Evolutionary conservation across 495 filamentous ascomycete species (phyloP).

Genomic region (Lichenothelia convexa): DNA sequence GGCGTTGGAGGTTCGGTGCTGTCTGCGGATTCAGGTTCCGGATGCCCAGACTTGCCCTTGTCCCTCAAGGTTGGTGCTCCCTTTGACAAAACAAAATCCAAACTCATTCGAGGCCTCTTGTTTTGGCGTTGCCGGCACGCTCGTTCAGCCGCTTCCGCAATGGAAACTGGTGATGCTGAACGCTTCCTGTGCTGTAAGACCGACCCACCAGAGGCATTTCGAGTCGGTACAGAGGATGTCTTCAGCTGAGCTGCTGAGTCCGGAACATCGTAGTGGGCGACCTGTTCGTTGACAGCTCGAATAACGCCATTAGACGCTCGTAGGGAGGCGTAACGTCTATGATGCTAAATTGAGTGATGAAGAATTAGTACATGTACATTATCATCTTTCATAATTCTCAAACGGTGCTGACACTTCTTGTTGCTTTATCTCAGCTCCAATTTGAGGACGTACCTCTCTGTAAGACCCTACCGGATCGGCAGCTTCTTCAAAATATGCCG

Average conservation of each 20-base stretch:
- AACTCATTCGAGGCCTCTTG: constrained; percentile 23
- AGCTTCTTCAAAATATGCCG: constrained; percentile 49
- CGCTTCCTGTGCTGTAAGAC: constrained; percentile 19
- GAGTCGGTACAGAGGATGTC: constrained; percentile 1
- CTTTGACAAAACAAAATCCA: no score
- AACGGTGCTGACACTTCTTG: no score
- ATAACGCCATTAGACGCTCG: constrained; percentile 37
- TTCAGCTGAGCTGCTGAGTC: constrained; percentile 2
- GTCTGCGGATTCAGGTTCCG: no score
- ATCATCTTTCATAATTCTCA: no score
- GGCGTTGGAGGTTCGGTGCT: no score
- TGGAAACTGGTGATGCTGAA: constrained; percentile 38
- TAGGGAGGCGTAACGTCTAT: constrained; percentile 31
- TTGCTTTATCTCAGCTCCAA: not conserved
- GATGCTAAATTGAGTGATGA: constrained; percentile 30
- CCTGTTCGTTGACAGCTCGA: constrained; percentile 25
- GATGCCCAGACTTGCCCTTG: no score
- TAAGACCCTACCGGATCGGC: constrained; percentile 36
- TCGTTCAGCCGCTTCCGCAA: constrained; percentile 38
- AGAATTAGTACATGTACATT: no score
- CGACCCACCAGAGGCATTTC: not conserved
- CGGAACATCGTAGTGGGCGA: constrained; percentile 12
- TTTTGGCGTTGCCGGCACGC: constrained; percentile 20
- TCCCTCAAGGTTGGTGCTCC: no score
- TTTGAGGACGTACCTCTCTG: constrained; percentile 8